Percentiles rank a stretch among this genome's conserved stretches.
These are phyloP conservation scores for Oldenlandia corymbosa DNA, from an alignment of 257 asterid species.

Conservation along the genomic window DNA sequence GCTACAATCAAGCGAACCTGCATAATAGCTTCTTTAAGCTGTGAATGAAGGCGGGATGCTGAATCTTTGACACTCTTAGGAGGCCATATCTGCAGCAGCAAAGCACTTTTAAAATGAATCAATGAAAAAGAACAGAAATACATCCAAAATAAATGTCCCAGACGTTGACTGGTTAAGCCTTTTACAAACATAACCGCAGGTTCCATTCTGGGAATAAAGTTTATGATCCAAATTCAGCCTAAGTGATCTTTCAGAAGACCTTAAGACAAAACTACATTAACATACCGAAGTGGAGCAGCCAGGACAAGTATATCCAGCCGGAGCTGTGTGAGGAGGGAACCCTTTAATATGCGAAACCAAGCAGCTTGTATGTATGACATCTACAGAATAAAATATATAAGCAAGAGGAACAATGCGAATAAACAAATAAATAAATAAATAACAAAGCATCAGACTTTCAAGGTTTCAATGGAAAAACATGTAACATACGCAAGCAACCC, in stretches of 20 bases:
- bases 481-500: conserved; percentile 91
- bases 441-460: background rate
- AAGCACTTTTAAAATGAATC: background rate
- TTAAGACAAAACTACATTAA: conserved; percentile 21
- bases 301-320: conserved; percentile 84
- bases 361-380: conserved; percentile 73
- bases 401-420: background rate
- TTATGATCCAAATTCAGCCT: background rate
- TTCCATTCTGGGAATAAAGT: background rate
- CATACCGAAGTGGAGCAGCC: conserved; percentile 72
- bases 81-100: conserved; percentile 85
- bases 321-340: conserved; percentile 76
- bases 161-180: no score
- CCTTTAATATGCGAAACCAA: conserved; percentile 70
- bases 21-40: conserved; percentile 79
- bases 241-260: background rate
- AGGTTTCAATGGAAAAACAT: conserved; percentile 2
- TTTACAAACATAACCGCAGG: background rate
- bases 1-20: conserved; percentile 44
- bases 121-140: background rate
- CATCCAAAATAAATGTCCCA: no score
- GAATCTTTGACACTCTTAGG: conserved; percentile 92
- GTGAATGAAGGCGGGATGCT: conserved; percentile 74
- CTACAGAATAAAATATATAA: conserved; percentile 30
- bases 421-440: background rate